A percentile compares a stretch with the other conserved stretches of the same genome.
These are phyloP conservation scores for Botryotinia narcissicola DNA, from an alignment of 2,329 filamentous ascomycete species.

Conservation along the genomic window DNA sequence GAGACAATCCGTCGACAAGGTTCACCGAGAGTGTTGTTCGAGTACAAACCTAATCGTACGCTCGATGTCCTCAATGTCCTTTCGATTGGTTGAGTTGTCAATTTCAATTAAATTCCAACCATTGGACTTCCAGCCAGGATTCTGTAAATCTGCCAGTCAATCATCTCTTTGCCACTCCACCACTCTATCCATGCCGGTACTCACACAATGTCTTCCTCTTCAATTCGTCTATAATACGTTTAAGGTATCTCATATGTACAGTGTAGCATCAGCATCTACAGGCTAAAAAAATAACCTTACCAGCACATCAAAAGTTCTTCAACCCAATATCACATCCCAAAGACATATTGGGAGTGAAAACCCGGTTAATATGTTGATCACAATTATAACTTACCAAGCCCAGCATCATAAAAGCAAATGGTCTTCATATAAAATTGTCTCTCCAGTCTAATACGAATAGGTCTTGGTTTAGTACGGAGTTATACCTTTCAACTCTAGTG, in stretches of 20 bases:
- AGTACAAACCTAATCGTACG: neutral
- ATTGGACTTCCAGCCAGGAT: neutral
- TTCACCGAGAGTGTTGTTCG: neutral
- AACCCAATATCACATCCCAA: slow-evolving; percentile 3
- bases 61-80: neutral
- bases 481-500: neutral
- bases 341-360: neutral
- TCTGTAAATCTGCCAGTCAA: neutral
- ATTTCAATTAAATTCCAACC: neutral
- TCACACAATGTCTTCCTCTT: neutral
- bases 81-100: neutral
- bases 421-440: neutral
- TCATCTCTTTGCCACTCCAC: neutral
- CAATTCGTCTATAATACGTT: neutral
- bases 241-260: neutral
- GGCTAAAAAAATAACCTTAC: neutral
- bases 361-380: slow-evolving; percentile 13
- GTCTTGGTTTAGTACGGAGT: neutral
- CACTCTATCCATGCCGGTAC: neutral
- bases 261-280: neutral
- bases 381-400: slow-evolving; percentile 13
- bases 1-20: slow-evolving; percentile 14
- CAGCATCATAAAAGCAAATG: neutral
- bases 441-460: neutral
- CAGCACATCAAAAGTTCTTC: neutral